Conservation (phyloP, 192 early-diverging fungal species). For the Coemansia sp. region DNA sequence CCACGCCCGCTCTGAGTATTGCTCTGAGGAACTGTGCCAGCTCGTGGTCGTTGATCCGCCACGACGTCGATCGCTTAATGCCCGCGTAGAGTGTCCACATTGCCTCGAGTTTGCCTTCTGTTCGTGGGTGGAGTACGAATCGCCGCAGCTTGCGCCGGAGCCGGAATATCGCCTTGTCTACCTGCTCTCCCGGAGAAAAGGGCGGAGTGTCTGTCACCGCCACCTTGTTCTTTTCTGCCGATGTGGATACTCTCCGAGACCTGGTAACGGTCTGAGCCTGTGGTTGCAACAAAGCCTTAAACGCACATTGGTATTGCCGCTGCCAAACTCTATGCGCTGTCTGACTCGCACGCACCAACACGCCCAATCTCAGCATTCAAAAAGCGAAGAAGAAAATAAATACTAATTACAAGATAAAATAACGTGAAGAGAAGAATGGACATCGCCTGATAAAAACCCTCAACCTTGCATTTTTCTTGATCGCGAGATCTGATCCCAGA, state of each 20-base stretch:
- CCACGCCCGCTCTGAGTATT: constrained; percentile 22
- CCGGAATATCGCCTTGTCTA: constrained; percentile 19
- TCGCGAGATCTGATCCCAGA: background rate
- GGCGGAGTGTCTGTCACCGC: background rate
- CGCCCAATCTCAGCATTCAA: background rate
- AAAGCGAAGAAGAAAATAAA: background rate
- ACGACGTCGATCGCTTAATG: constrained; percentile 11
- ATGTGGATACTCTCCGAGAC: background rate
- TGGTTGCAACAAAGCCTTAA: background rate
- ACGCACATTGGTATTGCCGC: background rate
- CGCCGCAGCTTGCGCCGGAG: constrained; percentile 35
- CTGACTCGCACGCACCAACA: background rate
- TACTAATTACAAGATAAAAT: background rate
- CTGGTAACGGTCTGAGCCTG: background rate
- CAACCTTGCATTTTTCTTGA: background rate
- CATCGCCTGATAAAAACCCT: background rate
- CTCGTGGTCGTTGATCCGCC: constrained; percentile 22
- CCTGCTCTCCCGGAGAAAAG: constrained; percentile 10
- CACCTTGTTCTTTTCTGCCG: too few relatives aligned
- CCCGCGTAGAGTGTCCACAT: constrained; percentile 36
- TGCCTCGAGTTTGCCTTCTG: constrained; percentile 28
- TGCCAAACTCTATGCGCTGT: background rate
- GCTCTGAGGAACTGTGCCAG: constrained; percentile 34
- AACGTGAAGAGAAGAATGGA: background rate
- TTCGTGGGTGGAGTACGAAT: constrained; percentile 23